phyloP scores from a whole-genome alignment of 2,329 filamentous ascomycete species.

The Neophaeococcomyces mojaviensis region DNA sequence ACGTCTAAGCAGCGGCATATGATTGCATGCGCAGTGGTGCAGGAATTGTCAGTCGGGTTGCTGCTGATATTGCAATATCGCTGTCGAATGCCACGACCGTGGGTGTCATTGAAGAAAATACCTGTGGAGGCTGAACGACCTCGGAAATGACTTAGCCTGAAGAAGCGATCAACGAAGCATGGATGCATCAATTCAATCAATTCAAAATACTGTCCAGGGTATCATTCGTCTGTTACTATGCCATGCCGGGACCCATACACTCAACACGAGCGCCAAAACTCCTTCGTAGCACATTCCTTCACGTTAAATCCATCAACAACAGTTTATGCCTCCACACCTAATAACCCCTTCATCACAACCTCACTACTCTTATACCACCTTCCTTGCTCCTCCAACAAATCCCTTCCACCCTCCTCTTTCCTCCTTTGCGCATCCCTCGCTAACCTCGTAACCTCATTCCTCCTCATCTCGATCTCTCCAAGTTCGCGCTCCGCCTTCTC shows the following conservation, averaged over 20 bases:
- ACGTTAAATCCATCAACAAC: background rate
- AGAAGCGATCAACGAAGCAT: background rate
- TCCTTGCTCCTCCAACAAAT: conserved; percentile 40
- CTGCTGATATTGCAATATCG: too few relatives aligned
- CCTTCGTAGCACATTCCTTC: background rate
- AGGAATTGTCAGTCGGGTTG: too few relatives aligned
- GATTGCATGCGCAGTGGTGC: too few relatives aligned
- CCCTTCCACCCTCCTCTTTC: conserved; percentile 38
- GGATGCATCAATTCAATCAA: background rate
- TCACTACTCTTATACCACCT: conserved; percentile 39
- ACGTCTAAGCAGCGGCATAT: too few relatives aligned
- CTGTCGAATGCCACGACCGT: too few relatives aligned
- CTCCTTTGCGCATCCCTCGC: conserved; percentile 39
- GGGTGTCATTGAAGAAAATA: too few relatives aligned
- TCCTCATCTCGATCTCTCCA: conserved; percentile 37
- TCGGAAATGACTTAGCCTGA: too few relatives aligned
- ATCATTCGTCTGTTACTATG: background rate
- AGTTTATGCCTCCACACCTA: conserved; percentile 27
- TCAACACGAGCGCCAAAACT: background rate
- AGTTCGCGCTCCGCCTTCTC: conserved; percentile 40
- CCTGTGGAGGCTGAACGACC: too few relatives aligned
- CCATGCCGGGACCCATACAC: background rate
- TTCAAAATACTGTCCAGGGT: background rate
- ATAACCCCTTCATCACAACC: conserved; percentile 33
- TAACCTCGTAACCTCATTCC: conserved; percentile 36